Evolutionary conservation across 1,284 basidiomycete genomes (phyloP).

Genomic region (Coriolopsis trogii): DNA sequence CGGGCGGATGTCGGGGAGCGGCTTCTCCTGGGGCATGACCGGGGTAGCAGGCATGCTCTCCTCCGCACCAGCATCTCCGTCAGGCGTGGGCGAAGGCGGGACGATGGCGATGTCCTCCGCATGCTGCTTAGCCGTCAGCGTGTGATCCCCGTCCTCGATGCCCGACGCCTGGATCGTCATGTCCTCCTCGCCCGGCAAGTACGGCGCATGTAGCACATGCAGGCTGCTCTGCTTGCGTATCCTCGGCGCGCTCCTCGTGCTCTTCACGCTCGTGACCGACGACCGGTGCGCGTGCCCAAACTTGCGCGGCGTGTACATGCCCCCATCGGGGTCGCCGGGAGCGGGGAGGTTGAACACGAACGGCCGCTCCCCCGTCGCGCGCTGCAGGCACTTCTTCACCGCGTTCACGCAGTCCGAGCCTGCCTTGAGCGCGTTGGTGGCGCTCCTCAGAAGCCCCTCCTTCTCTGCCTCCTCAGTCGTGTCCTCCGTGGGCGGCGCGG

Average conservation of each 20-base stretch:
- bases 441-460: slow-evolving; percentile 73
- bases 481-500: slow-evolving; percentile 50
- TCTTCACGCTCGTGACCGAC: slow-evolving; percentile 13
- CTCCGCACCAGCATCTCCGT: background rate
- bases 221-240: slow-evolving; percentile 39
- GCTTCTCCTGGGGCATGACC: slow-evolving; percentile 18
- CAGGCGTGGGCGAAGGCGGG: slow-evolving; percentile 5
- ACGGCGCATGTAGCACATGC: slow-evolving; percentile 38
- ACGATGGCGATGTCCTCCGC: slow-evolving; percentile 12
- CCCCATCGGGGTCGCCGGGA: slow-evolving; percentile 45
- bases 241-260: slow-evolving; percentile 26
- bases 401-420: slow-evolving; percentile 88
- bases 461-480: slow-evolving; percentile 84
- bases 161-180: slow-evolving; percentile 53
- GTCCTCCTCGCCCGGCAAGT: slow-evolving; percentile 50
- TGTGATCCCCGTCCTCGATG: slow-evolving; percentile 23
- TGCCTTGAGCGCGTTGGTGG: slow-evolving; percentile 85
- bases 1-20: slow-evolving; percentile 26
- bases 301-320: slow-evolving; percentile 49
- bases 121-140: slow-evolving; percentile 15
- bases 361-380: slow-evolving; percentile 59
- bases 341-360: slow-evolving; percentile 67
- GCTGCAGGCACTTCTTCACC: slow-evolving; percentile 77
- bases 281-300: slow-evolving; percentile 35
- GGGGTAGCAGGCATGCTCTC: slow-evolving; percentile 11